These are phyloP conservation scores for Penicillium brevicompactum DNA, from an alignment of 2,329 filamentous ascomycete species.

Conservation along the genomic window DNA sequence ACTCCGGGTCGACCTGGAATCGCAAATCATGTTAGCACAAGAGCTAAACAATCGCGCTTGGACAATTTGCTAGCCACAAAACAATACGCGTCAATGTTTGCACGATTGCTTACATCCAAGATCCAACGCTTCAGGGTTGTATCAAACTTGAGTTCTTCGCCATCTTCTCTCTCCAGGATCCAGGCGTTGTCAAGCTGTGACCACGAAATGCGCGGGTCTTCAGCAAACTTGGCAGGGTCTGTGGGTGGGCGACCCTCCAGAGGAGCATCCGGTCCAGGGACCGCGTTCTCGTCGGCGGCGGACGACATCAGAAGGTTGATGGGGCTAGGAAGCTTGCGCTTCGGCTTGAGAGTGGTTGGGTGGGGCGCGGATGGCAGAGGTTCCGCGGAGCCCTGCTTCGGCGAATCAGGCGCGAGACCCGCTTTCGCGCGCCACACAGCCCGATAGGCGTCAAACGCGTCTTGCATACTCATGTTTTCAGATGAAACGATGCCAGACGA, in stretches of 20 bases:
- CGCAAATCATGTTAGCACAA: neutral
- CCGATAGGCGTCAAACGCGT: too few relatives aligned
- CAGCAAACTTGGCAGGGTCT: constrained; percentile 69
- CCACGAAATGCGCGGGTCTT: constrained; percentile 81
- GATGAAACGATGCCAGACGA: too few relatives aligned
- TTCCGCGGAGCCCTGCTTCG: too few relatives aligned
- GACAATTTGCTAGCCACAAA: neutral
- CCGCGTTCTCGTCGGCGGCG: too few relatives aligned
- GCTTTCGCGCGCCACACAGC: too few relatives aligned
- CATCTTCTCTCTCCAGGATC: constrained; percentile 81
- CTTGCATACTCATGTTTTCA: too few relatives aligned
- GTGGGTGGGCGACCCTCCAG: constrained; percentile 12
- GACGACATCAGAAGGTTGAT: too few relatives aligned
- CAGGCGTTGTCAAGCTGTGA: constrained; percentile 81
- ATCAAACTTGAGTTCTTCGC: constrained; percentile 83
- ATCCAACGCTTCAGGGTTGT: constrained; percentile 72
- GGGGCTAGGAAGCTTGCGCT: too few relatives aligned
- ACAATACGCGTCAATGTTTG: neutral
- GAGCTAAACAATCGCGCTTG: neutral
- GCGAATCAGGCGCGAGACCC: too few relatives aligned
- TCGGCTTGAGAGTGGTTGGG: too few relatives aligned
- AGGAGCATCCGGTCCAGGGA: too few relatives aligned
- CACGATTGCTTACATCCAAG: constrained; percentile 55
- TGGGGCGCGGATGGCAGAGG: too few relatives aligned
- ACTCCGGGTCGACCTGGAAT: constrained; percentile 60